Evolutionary conservation across 2,329 filamentous ascomycete species (phyloP).

Genomic region (Ceratocystis albifundus): DNA sequence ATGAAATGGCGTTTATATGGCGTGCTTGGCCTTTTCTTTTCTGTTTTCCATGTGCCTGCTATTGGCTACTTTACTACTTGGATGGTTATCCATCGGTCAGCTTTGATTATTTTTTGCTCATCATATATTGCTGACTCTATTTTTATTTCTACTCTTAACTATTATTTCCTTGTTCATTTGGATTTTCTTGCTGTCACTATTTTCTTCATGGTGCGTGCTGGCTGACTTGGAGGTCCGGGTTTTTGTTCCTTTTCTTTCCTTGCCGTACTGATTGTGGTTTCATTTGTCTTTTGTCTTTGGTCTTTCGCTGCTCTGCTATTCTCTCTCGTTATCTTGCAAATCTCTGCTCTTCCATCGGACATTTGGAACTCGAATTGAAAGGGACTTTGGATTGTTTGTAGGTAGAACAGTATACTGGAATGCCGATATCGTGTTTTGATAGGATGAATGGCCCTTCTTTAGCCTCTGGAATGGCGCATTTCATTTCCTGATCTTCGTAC

Average conservation of each 20-base stretch:
- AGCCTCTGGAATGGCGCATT: not conserved
- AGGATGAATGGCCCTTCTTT: not conserved
- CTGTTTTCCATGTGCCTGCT: not conserved
- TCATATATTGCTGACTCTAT: not conserved
- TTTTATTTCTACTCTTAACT: not conserved
- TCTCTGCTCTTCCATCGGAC: not conserved
- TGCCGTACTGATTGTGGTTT: not conserved
- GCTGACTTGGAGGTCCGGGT: not conserved
- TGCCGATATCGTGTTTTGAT: not conserved
- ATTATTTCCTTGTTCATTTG: not conserved
- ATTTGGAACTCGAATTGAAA: not conserved
- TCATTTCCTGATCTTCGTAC: conserved; percentile 11
- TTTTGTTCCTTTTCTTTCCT: not conserved
- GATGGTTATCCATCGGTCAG: not conserved
- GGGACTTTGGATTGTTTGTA: not conserved
- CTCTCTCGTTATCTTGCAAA: not conserved
- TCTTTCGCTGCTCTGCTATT: not conserved
- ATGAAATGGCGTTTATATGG: conserved; percentile 22
- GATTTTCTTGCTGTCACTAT: not conserved
- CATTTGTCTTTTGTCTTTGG: not conserved
- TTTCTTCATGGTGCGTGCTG: not conserved
- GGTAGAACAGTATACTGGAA: not conserved
- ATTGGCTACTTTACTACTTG: not conserved
- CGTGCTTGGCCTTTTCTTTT: conserved; percentile 4
- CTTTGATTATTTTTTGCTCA: not conserved